Evolutionary conservation across 176 grass and related monocot species (phyloP).

Genomic region (Phragmites australis): DNA sequence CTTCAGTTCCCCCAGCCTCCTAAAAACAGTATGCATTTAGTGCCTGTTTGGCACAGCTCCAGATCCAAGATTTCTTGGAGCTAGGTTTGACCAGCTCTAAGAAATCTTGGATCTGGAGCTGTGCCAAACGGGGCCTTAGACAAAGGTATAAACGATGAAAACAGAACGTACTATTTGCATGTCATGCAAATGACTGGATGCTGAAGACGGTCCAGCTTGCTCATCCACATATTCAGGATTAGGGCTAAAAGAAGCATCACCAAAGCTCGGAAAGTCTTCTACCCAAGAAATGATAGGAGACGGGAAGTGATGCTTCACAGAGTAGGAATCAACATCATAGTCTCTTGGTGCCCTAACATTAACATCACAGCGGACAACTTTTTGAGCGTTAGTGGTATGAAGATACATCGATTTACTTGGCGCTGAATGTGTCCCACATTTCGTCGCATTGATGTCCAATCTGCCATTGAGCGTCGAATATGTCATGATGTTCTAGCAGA

Average conservation of each 20-base stretch:
- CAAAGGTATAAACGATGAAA: too few species aligned
- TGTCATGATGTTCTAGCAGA: not conserved
- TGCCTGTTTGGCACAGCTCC: too few species aligned
- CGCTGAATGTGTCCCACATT: slow-evolving; percentile 19
- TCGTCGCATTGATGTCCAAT: slow-evolving; percentile 2
- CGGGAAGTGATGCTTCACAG: slow-evolving; percentile 74
- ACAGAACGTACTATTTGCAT: slow-evolving; percentile 78
- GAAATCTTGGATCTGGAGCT: too few species aligned
- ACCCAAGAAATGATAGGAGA: slow-evolving; percentile 87
- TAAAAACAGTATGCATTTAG: not conserved
- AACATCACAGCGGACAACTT: not conserved
- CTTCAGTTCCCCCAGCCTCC: not conserved
- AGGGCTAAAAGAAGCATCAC: slow-evolving; percentile 47
- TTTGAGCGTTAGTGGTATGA: not conserved
- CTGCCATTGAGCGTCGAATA: slow-evolving; percentile 19
- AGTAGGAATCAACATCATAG: not conserved
- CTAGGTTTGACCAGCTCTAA: too few species aligned
- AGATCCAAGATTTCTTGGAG: too few species aligned
- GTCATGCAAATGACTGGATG: slow-evolving; percentile 60
- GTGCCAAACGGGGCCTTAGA: too few species aligned
- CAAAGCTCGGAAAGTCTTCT: slow-evolving; percentile 63
- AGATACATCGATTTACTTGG: slow-evolving; percentile 24
- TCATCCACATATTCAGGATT: slow-evolving; percentile 48
- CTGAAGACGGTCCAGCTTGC: slow-evolving; percentile 56
- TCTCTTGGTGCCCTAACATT: not conserved